A percentile compares a stretch with the other conserved stretches of the same genome.
Evolutionary conservation across 208 protist species (phyloP).

Genomic region (Spironucleus salmonicida): DNA sequence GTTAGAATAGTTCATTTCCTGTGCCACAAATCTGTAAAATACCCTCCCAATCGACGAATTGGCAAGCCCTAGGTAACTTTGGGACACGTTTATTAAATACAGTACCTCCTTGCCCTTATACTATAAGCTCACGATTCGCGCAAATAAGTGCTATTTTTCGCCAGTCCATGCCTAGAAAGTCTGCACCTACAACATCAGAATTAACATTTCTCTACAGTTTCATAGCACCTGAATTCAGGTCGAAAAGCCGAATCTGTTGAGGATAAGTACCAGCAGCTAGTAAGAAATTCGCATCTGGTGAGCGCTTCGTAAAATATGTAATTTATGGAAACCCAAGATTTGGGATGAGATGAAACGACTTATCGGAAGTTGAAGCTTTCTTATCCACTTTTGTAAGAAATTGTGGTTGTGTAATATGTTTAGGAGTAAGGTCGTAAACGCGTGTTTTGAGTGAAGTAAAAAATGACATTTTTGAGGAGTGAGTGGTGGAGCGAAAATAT

Average conservation of each 20-base stretch:
- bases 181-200: background rate
- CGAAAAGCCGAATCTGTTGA: slow-evolving; percentile 4
- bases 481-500: no score
- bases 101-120: background rate
- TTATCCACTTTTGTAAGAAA: no score
- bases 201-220: background rate
- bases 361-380: no score
- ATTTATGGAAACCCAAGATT: no score
- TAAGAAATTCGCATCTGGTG: background rate
- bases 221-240: background rate
- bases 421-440: no score
- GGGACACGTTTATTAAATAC: background rate
- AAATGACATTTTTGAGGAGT: no score
- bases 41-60: background rate
- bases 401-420: no score
- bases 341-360: no score
- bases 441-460: no score
- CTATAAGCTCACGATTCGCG: background rate
- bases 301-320: no score
- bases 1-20: background rate
- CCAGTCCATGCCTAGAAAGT: background rate
- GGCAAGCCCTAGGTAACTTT: background rate
- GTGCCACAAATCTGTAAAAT: background rate
- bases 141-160: slow-evolving; percentile 5
- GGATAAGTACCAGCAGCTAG: background rate